Evolutionary conservation across 495 filamentous ascomycete species (phyloP).

Genomic region (Lophiostoma macrostomum): DNA sequence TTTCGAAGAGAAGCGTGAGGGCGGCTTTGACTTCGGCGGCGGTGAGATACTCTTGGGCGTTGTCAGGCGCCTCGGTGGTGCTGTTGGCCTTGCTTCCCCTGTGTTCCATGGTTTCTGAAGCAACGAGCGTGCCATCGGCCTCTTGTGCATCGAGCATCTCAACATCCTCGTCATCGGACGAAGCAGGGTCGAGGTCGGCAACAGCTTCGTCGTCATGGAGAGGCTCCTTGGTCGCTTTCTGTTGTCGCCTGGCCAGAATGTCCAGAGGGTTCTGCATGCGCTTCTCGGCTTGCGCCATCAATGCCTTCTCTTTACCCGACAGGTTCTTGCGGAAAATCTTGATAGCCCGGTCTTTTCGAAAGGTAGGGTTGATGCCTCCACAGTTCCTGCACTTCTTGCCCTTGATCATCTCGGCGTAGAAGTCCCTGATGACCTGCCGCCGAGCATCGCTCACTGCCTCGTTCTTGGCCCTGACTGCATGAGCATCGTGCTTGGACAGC

Average conservation of each 20-base stretch:
- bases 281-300: slow-evolving; percentile 69
- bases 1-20: slow-evolving; percentile 76
- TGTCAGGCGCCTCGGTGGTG: slow-evolving; percentile 36
- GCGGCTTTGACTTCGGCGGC: slow-evolving; percentile 72
- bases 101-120: slow-evolving; percentile 39
- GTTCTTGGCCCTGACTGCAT: slow-evolving; percentile 63
- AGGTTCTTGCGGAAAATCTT: slow-evolving; percentile 92
- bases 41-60: slow-evolving; percentile 62
- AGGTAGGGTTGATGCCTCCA: slow-evolving; percentile 59
- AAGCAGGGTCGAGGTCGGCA: slow-evolving; percentile 57
- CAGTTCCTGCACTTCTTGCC: slow-evolving; percentile 72
- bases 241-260: slow-evolving; percentile 36
- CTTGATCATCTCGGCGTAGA: slow-evolving; percentile 64
- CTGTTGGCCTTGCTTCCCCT: slow-evolving; percentile 41
- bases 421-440: slow-evolving; percentile 70
- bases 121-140: slow-evolving; percentile 39
- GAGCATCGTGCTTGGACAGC: slow-evolving; percentile 51
- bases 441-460: slow-evolving; percentile 76
- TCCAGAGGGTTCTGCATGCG: slow-evolving; percentile 60
- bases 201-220: slow-evolving; percentile 64
- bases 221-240: slow-evolving; percentile 24
- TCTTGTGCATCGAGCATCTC: slow-evolving; percentile 47
- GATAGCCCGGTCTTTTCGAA: slow-evolving; percentile 78
- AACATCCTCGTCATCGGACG: slow-evolving; percentile 43
- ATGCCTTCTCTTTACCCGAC: slow-evolving; percentile 62